These are phyloP conservation scores for Myrica gale DNA, from an alignment of 306 rosid genomes.

Conservation along the genomic window DNA sequence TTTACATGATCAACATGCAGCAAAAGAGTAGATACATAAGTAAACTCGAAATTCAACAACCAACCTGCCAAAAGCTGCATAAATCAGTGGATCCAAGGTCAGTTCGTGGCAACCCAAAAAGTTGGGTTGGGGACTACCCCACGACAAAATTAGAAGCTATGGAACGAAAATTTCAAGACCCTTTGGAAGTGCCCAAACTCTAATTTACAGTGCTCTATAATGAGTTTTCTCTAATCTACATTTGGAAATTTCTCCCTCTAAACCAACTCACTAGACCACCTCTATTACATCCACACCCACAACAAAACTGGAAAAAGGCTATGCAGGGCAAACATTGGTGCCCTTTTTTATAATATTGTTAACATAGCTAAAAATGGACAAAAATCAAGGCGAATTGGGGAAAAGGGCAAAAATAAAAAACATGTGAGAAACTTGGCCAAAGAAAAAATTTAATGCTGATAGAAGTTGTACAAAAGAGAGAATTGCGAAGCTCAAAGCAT, in stretches of 20 bases:
- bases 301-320: slow-evolving; percentile 21
- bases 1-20: background rate
- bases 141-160: background rate
- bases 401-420: slow-evolving; percentile 8
- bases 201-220: slow-evolving; percentile 43
- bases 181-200: slow-evolving; percentile 11
- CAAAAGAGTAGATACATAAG: background rate
- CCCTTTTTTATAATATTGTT: slow-evolving; percentile 41
- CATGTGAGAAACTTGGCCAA: slow-evolving; percentile 32
- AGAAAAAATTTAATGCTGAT: slow-evolving; percentile 47
- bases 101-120: background rate
- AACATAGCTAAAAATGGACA: slow-evolving; percentile 27
- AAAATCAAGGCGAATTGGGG: slow-evolving; percentile 13
- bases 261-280: slow-evolving; percentile 26
- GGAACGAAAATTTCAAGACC: background rate
- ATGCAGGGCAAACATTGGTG: slow-evolving; percentile 40
- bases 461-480: slow-evolving; percentile 54
- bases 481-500: slow-evolving; percentile 45
- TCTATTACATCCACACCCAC: slow-evolving; percentile 36
- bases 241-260: slow-evolving; percentile 35
- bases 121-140: background rate
- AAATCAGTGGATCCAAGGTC: background rate
- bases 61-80: too few relatives aligned
- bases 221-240: slow-evolving; percentile 23
- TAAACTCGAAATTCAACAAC: background rate